Evolutionary conservation across 1,139 yeast species (phyloP).

Genomic region (Blastobotrys capitulatus): DNA sequence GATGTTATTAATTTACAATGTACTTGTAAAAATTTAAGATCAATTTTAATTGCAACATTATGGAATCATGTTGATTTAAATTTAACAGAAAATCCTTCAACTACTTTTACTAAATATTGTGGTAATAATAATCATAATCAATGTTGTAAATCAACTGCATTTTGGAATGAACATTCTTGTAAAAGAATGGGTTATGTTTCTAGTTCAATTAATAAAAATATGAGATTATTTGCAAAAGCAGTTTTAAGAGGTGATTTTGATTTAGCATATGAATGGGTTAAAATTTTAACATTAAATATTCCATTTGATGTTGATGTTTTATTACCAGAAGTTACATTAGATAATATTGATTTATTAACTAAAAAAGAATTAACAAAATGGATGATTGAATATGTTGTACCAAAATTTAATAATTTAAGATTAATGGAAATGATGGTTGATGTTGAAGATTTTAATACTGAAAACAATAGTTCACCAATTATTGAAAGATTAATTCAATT

Average conservation of each 20-base stretch:
- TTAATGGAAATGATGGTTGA: constrained; percentile 11
- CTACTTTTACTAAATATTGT: constrained; percentile 1
- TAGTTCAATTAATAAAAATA: constrained; percentile 2
- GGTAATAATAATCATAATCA: constrained; percentile 8
- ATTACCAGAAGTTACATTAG: background rate
- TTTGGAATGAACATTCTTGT: constrained; percentile 6
- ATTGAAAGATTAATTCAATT: constrained; percentile 6
- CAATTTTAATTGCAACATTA: constrained; percentile 8
- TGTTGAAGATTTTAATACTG: background rate
- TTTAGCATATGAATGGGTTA: constrained; percentile 10
- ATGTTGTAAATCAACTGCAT: constrained; percentile 8
- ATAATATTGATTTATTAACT: background rate
- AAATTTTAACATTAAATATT: constrained; percentile 8
- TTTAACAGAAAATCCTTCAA: background rate
- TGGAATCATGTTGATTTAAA: constrained; percentile 13
- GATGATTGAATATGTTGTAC: constrained; percentile 1
- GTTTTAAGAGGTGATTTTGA: constrained; percentile 8
- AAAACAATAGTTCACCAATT: background rate
- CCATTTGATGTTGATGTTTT: background rate
- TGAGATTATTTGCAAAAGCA: constrained; percentile 8
- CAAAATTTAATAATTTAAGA: constrained; percentile 6
- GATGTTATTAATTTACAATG: constrained; percentile 11
- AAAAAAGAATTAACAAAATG: constrained; percentile 4
- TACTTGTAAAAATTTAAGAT: constrained; percentile 9
- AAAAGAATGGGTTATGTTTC: constrained; percentile 11